Percentiles rank a stretch among this genome's conserved stretches.
These are phyloP conservation scores for Isabelozyma gotoi DNA, from an alignment of 805 yeast genomes.

Conservation along the genomic window DNA sequence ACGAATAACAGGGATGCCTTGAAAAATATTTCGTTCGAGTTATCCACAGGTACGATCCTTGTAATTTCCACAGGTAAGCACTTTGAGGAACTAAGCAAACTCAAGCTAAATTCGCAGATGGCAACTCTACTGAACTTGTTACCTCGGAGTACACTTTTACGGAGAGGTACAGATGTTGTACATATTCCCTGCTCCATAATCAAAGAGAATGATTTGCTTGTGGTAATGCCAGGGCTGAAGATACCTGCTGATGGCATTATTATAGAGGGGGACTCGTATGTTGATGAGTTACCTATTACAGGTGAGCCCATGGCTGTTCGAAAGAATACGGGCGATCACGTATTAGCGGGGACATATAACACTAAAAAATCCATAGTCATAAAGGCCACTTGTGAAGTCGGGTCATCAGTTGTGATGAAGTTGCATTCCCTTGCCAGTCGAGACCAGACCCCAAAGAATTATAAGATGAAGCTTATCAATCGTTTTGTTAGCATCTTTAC, in stretches of 20 bases:
- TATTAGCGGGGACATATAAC: constrained; percentile 6
- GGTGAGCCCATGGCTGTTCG: constrained; percentile 7
- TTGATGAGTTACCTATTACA: constrained; percentile 6
- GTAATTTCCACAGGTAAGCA: constrained; percentile 6
- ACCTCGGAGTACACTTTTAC: constrained; percentile 4
- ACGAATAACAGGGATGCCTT: background rate
- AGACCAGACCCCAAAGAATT: background rate
- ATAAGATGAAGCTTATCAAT: constrained; percentile 1
- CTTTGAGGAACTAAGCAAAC: constrained; percentile 4
- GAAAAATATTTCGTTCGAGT: constrained; percentile 5
- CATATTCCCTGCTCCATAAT: constrained; percentile 6
- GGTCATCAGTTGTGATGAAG: constrained; percentile 1
- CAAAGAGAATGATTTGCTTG: constrained; percentile 5
- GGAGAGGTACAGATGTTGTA: constrained; percentile 1
- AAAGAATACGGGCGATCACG: constrained; percentile 2
- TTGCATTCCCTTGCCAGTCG: constrained; percentile 2
- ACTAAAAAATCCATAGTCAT: constrained; percentile 2
- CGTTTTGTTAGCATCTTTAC: constrained; percentile 3
- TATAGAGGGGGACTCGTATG: constrained; percentile 2
- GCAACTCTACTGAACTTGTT: constrained; percentile 5
- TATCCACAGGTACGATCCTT: constrained; percentile 6
- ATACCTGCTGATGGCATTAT: constrained; percentile 7
- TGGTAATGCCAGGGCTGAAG: constrained; percentile 7
- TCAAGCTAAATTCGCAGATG: constrained; percentile 5
- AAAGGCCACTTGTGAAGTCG: constrained; percentile 1